These are phyloP conservation scores for Cyclotella baltica DNA, from an alignment of 108 stramenopile genomes.

Conservation along the genomic window DNA sequence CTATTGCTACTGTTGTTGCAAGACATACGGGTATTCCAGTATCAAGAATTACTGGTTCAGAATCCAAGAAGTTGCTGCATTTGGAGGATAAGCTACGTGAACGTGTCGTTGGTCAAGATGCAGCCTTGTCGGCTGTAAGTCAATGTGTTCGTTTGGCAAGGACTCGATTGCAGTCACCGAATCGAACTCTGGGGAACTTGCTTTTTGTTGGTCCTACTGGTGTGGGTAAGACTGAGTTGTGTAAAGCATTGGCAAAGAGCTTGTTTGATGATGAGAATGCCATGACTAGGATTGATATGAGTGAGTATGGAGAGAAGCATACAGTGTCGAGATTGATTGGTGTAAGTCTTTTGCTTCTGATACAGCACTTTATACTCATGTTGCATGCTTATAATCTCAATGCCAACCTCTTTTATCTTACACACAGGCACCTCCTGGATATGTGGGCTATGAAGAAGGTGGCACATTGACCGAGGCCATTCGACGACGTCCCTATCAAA, in stretches of 20 bases:
- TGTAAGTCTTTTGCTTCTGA: conserved; percentile 13
- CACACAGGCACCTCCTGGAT: conserved; percentile 64
- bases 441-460: conserved; percentile 82
- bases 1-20: conserved; percentile 85
- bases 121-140: conserved; percentile 84
- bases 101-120: conserved; percentile 92
- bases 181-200: conserved; percentile 91
- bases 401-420: background rate
- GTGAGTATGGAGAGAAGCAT: conserved; percentile 88
- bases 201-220: conserved; percentile 59
- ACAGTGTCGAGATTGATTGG: conserved; percentile 87
- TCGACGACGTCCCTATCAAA: conserved; percentile 84
- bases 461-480: conserved; percentile 80
- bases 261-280: conserved; percentile 92
- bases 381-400: background rate
- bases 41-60: conserved; percentile 80
- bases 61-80: conserved; percentile 86
- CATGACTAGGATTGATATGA: conserved; percentile 94
- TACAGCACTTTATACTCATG: background rate
- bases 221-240: conserved; percentile 91
- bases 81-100: conserved; percentile 86
- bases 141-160: conserved; percentile 90
- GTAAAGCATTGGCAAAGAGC: conserved; percentile 90
- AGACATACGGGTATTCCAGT: conserved; percentile 86
- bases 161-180: conserved; percentile 85